These are phyloP conservation scores for Podosphaera fusca DNA, from an alignment of 2,329 filamentous ascomycete genomes.

Conservation along the genomic window DNA sequence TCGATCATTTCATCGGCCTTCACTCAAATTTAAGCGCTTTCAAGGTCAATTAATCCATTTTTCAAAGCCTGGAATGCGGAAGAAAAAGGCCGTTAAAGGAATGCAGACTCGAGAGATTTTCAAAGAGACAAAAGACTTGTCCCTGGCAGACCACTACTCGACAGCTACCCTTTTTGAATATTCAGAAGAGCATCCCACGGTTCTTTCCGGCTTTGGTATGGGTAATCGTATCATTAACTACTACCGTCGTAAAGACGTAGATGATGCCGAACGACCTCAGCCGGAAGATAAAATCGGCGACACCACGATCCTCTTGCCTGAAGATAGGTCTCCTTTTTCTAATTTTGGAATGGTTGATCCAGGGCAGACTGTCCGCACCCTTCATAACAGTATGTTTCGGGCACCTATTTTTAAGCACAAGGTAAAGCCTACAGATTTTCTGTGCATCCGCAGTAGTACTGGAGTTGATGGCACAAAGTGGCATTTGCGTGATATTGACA, in stretches of 20 bases:
- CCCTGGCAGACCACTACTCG: constrained; percentile 62
- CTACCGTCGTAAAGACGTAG: constrained; percentile 61
- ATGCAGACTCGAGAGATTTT: constrained; percentile 61
- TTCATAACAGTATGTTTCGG: constrained; percentile 89
- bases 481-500: constrained; percentile 73
- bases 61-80: constrained; percentile 46
- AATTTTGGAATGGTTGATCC: constrained; percentile 85
- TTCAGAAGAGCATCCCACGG: constrained; percentile 76
- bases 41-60: constrained; percentile 49
- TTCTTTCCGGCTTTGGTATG: constrained; percentile 94
- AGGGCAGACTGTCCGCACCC: constrained; percentile 69
- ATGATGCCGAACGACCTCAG: constrained; percentile 22
- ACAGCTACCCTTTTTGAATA: constrained; percentile 80
- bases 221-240: constrained; percentile 91
- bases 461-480: constrained; percentile 56
- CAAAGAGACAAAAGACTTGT: constrained; percentile 57
- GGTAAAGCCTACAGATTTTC: constrained; percentile 57
- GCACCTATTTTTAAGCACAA: constrained; percentile 82
- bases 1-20: constrained; percentile 65
- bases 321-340: constrained; percentile 89
- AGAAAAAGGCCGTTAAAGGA: constrained; percentile 63
- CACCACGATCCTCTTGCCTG: constrained; percentile 63
- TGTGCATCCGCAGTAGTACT: constrained; percentile 64
- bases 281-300: constrained; percentile 56
- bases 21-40: constrained; percentile 46